Conservation (phyloP, 306 rosid genomes). For the Ormosia emarginata region DNA sequence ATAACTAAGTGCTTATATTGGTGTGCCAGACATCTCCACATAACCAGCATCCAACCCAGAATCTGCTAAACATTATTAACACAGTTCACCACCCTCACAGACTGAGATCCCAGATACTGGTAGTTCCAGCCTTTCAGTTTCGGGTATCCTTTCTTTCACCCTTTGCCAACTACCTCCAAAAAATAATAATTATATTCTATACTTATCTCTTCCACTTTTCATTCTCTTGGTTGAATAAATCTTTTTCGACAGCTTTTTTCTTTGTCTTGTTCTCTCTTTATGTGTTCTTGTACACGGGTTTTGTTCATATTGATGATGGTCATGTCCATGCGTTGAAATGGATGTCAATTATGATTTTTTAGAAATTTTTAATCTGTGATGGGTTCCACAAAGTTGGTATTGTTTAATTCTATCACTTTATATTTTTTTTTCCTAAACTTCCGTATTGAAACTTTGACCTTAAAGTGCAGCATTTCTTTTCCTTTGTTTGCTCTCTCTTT, state of each 20-base stretch:
- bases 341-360: not conserved
- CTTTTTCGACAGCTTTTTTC: not conserved
- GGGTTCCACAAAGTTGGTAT: not conserved
- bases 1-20: not conserved
- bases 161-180: not conserved
- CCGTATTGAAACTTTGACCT: not conserved
- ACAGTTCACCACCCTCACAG: not conserved
- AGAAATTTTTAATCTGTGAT: not conserved
- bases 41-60: not conserved
- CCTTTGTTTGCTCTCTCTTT: not conserved
- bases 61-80: not conserved
- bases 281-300: not conserved
- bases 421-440: not conserved
- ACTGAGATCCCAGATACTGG: not conserved
- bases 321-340: not conserved
- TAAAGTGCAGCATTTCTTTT: constrained; percentile 14
- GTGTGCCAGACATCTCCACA: not conserved
- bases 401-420: not conserved
- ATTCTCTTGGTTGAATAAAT: not conserved
- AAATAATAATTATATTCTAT: not conserved
- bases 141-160: not conserved
- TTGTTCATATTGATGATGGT: not conserved
- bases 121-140: not conserved
- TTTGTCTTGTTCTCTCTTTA: not conserved
- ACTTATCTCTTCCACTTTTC: not conserved